Base-by-base conservation (phyloP, 371 early-diverging fungal genomes). In the Coemansia sp. region DNA sequence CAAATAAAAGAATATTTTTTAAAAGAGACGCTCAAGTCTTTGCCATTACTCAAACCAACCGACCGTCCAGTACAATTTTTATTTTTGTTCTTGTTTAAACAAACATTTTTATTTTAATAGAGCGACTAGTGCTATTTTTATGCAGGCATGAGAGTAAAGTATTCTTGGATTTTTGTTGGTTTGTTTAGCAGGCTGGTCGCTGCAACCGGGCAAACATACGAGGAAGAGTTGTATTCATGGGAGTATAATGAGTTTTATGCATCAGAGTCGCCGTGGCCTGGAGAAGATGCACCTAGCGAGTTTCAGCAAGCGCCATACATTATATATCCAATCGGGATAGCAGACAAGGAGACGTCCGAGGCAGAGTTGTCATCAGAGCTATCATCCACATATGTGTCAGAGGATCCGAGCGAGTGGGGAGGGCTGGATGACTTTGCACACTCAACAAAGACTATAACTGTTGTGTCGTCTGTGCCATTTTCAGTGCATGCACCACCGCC, bases 281-380 rank as follows among this genome's bases (percentile, higher is more conserved):
- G 24, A 24, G 24, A 24, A 24, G 24, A 24, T 24, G 24, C 24
- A 24, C 24, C 24, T 24, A 24, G 24, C 24, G 24, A 24, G 24
- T 34, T 34, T 34, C 37, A 34, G 37, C 26, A n/a, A 21, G 56
- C 21, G 45, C 45, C 45, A 6, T 45, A 45, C 16, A 45, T 45
- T 45, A 16, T 45, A 16, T 45, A 45, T n/a, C 53, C 53, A 16
- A 4, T 14, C 3, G 67, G 61, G 7, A 13, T 67, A 16, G 67
- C 61, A 1, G 67, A 51, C 1, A 67, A 67, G 24, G 58, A 58
- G 18, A 58, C 58, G 5, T 58, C 58, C 0, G 40, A 40, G 58
- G 37, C 16, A 13, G 18, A 18, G 4, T 40, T 22, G n/a, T 48
- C 50, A 7, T 48, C 50, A 16, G 50, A 48, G 21, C 21, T 22